Conservation (phyloP, 345 rosid species). For the Acer negundo region DNA sequence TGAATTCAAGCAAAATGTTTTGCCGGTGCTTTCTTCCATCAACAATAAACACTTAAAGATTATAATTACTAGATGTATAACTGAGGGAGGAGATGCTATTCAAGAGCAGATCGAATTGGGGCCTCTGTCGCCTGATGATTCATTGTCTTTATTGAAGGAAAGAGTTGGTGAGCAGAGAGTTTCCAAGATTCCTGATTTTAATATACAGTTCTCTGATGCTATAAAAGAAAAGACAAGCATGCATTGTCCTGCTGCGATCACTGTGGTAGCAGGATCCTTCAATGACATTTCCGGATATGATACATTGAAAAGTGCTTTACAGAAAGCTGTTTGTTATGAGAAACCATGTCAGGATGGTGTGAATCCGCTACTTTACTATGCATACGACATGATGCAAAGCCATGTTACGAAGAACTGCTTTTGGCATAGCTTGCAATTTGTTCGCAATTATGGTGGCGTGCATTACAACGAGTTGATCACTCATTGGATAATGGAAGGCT, state of each 20-base stretch:
- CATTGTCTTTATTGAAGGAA: slow-evolving; percentile 12
- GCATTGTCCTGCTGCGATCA: slow-evolving; percentile 35
- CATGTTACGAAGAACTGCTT: slow-evolving; percentile 36
- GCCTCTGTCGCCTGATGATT: not conserved
- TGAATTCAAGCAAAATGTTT: not conserved
- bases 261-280: slow-evolving; percentile 40
- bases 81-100: not conserved
- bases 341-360: not conserved
- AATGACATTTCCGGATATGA: not conserved
- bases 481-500: slow-evolving; percentile 75
- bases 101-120: not conserved
- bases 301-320: not conserved
- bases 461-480: slow-evolving; percentile 56
- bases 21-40: not conserved
- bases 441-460: slow-evolving; percentile 33
- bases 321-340: not conserved
- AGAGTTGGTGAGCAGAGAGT: not conserved
- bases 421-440: slow-evolving; percentile 50
- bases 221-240: slow-evolving; percentile 9
- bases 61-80: slow-evolving; percentile 28
- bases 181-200: not conserved
- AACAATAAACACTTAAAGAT: not conserved
- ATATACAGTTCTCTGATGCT: not conserved
- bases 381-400: slow-evolving; percentile 21
- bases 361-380: slow-evolving; percentile 26